A percentile compares a stretch with the other conserved stretches of the same genome.
phyloP scores from a whole-genome alignment of 257 asterid genomes.

The Cinchona pubescens region DNA sequence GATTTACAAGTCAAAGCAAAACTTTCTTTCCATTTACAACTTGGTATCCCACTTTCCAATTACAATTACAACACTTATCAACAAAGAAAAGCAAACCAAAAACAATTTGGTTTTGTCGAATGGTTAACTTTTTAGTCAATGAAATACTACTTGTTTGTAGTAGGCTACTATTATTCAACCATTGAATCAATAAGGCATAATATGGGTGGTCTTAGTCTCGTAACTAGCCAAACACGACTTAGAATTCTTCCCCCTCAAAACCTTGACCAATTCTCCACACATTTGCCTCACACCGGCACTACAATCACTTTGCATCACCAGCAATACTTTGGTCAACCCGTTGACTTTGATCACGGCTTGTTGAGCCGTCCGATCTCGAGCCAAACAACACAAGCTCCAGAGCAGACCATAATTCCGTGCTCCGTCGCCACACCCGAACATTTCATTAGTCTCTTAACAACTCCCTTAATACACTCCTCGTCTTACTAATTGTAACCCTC shows the following conservation, averaged over 20 bases:
- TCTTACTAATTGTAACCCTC: constrained; percentile 54
- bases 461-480: constrained; percentile 53
- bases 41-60: constrained; percentile 4
- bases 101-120: constrained; percentile 3
- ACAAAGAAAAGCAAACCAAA: background rate
- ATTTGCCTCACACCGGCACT: constrained; percentile 46
- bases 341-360: constrained; percentile 49
- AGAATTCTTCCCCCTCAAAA: constrained; percentile 47
- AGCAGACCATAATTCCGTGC: constrained; percentile 72
- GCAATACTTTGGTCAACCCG: constrained; percentile 72
- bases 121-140: constrained; percentile 6
- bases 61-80: background rate
- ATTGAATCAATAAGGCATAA: constrained; percentile 60
- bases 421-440: constrained; percentile 74
- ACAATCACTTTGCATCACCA: constrained; percentile 89
- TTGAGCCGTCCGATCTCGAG: constrained; percentile 50
- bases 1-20: background rate
- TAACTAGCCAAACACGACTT: constrained; percentile 86
- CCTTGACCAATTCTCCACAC: constrained; percentile 89
- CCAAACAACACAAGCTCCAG: constrained; percentile 84
- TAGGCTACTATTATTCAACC: background rate
- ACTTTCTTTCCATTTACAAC: constrained; percentile 10
- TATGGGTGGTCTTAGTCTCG: constrained; percentile 77
- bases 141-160: background rate
- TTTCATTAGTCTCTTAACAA: constrained; percentile 67